Percentiles rank a stretch among this genome's conserved stretches.
phyloP scores from a whole-genome alignment of 139 green algal species.

The Parachlorella kessleri region DNA sequence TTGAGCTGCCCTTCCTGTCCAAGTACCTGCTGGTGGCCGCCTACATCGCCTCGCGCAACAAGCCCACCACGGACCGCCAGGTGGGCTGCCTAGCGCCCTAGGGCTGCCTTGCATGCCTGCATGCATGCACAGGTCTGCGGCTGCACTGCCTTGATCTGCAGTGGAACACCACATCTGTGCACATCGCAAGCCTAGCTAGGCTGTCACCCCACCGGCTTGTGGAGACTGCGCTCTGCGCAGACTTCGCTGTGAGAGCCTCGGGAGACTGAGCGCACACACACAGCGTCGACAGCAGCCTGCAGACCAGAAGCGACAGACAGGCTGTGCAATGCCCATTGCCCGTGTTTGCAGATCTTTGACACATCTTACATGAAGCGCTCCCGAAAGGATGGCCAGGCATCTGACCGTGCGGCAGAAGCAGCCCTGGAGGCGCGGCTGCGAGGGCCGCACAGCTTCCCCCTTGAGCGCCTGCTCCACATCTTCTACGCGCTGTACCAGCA shows the following conservation, averaged over 20 bases:
- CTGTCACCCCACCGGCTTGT: too few relatives aligned
- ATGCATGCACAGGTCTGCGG: too few relatives aligned
- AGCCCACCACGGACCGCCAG: conserved; percentile 43
- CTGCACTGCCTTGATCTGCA: too few relatives aligned
- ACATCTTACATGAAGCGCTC: not conserved
- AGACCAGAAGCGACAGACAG: too few relatives aligned
- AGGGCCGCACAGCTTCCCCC: conserved; percentile 61
- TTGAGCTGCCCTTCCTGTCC: conserved; percentile 56
- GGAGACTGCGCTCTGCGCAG: too few relatives aligned
- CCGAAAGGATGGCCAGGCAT: conserved; percentile 16
- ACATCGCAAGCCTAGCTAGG: too few relatives aligned
- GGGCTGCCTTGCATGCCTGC: too few relatives aligned
- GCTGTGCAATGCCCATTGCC: not conserved
- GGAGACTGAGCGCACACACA: too few relatives aligned
- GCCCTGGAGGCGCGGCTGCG: conserved; percentile 53
- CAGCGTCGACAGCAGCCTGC: too few relatives aligned
- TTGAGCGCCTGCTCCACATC: conserved; percentile 63
- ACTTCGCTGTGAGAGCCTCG: too few relatives aligned
- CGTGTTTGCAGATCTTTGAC: not conserved
- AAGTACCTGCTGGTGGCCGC: conserved; percentile 59
- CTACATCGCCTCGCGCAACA: conserved; percentile 64
- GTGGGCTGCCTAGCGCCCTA: too few relatives aligned
- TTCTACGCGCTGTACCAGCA: conserved; percentile 53
- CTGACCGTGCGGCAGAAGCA: conserved; percentile 48
- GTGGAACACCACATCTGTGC: too few relatives aligned